Conservation (phyloP, 1,139 yeast species). For the Sugiyamaella castrensis region DNA sequence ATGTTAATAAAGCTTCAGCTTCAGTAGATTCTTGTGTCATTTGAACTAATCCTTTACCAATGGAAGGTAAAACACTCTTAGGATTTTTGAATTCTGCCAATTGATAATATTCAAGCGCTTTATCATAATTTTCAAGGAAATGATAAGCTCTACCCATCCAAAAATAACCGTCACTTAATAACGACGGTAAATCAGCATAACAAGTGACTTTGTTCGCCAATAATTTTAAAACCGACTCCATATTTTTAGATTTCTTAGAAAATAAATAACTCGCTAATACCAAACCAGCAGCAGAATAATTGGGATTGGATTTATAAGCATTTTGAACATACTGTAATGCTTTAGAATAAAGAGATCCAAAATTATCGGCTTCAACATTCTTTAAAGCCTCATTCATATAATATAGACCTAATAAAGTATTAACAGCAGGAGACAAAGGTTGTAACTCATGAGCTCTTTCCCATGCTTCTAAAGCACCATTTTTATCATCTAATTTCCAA, state of each 20-base stretch:
- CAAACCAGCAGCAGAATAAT: constrained; percentile 46
- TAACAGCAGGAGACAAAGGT: constrained; percentile 59
- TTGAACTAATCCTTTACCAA: constrained; percentile 88
- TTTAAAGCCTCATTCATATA: constrained; percentile 62
- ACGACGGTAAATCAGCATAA: constrained; percentile 40
- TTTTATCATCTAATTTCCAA: constrained; percentile 79
- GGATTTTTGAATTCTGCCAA: constrained; percentile 41
- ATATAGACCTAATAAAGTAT: constrained; percentile 63
- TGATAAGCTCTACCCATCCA: constrained; percentile 85
- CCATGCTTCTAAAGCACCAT: constrained; percentile 82
- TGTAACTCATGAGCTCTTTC: constrained; percentile 69
- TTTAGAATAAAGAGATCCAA: constrained; percentile 35
- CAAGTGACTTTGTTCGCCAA: constrained; percentile 48
- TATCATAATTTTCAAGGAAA: constrained; percentile 54
- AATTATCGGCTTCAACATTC: constrained; percentile 33
- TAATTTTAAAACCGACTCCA: constrained; percentile 55
- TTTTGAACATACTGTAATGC: constrained; percentile 40
- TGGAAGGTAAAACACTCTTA: constrained; percentile 56
- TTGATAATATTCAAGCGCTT: constrained; percentile 70
- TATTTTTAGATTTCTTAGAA: constrained; percentile 50
- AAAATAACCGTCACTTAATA: constrained; percentile 73
- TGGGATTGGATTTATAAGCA: constrained; percentile 36
- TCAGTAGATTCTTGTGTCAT: constrained; percentile 61
- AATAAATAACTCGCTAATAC: constrained; percentile 54
- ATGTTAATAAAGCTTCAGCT: constrained; percentile 74